Evolutionary conservation across 2,329 filamentous ascomycete species (phyloP), one percentile per base, ranked within the genome.

Genomic region (Botrytis elliptica): DNA sequence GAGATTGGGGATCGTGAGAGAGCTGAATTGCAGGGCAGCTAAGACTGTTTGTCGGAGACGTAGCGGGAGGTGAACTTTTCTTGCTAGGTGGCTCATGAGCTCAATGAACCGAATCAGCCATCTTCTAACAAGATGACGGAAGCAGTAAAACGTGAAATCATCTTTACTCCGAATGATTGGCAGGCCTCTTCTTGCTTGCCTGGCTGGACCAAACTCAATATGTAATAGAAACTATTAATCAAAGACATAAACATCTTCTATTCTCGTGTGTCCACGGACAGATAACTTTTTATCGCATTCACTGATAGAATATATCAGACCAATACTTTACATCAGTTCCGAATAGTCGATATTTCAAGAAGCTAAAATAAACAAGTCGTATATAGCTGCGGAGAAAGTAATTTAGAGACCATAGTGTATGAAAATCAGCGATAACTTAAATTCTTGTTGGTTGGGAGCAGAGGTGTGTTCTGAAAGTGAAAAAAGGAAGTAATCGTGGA

Each of bases 1-100:
- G 49, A 68, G 49, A 68, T 57, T 14, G 66, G 66, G 8, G 49
- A 25, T 25, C 6, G 18, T 42, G 66, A 68, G 20, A 68, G 66
- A 57, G 66, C 18, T 33, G 66, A 68, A 42, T 57, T 68, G 36
- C 66, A 33, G 29, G 66, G 49, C 5, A 68, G 6, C 36, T 57
- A 57, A n/a, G 3, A 22, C 16, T 16, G 3, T 22, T 29, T 33
- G 2, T 33, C 36, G 8, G 20, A n/a, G n/a, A 42, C 20, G 7
- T 5, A 16, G 36, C 29, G 16, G 18, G 1, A 10, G 36, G 10
- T 22, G 49, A 36, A 20, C 3, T 52, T 22, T 49, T 16, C 16
- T 38, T 40, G 44, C 33, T 20, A n/a, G 33, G 22, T 36, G 22
- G 6, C 36, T 67, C 4, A 67, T 38, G 8, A 29, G 64, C 6